Percentiles rank a stretch among this genome's conserved stretches.
These are phyloP conservation scores for Strigomonas culicis DNA, from an alignment of 208 protist species.

Conservation along the genomic window DNA sequence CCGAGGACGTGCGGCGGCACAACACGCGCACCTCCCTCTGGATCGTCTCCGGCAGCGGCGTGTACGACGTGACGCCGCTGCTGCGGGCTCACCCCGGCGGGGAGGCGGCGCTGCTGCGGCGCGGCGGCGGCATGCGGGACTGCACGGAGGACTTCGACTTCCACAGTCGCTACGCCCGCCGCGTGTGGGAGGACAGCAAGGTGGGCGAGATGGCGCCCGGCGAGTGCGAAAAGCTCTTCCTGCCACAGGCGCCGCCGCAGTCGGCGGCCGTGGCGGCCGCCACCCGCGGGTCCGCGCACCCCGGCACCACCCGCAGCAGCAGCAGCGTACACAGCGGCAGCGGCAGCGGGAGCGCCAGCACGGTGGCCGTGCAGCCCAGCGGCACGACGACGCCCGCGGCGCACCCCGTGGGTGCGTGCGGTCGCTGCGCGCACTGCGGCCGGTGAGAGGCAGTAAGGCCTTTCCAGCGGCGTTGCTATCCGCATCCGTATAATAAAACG, in stretches of 20 bases:
- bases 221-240: slow-evolving; percentile 23
- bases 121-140: slow-evolving; percentile 57
- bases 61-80: slow-evolving; percentile 77
- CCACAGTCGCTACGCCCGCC: slow-evolving; percentile 57
- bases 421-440: too few species aligned
- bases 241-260: background rate
- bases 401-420: too few species aligned
- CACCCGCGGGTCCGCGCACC: background rate
- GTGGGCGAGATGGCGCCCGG: slow-evolving; percentile 47
- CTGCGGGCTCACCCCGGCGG: slow-evolving; percentile 66
- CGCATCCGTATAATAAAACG: background rate
- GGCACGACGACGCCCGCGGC: slow-evolving; percentile 15
- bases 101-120: slow-evolving; percentile 50
- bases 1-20: slow-evolving; percentile 65
- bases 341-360: background rate
- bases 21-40: slow-evolving; percentile 62
- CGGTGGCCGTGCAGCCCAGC: slow-evolving; percentile 20
- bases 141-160: slow-evolving; percentile 62
- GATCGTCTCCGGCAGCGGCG: slow-evolving; percentile 71
- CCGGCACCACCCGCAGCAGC: background rate
- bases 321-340: background rate
- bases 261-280: background rate
- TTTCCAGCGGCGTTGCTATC: too few species aligned
- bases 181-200: slow-evolving; percentile 50
- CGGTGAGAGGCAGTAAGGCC: too few species aligned